These are phyloP conservation scores for Apiotrichum siamense DNA, from an alignment of 1,284 basidiomycete genomes.

Conservation along the genomic window DNA sequence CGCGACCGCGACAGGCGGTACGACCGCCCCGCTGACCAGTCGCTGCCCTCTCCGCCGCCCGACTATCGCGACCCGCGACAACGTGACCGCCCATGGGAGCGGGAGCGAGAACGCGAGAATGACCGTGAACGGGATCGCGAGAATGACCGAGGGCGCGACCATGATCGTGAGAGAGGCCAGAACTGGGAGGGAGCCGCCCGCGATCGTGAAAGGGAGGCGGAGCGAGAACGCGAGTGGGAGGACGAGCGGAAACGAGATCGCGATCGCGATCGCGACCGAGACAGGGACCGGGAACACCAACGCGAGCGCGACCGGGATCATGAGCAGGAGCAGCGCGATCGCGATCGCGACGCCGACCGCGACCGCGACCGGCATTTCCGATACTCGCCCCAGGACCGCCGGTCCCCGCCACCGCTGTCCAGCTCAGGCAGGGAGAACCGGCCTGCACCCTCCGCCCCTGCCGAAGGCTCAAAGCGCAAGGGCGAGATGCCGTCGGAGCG, in stretches of 20 bases:
- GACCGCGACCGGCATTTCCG: neutral
- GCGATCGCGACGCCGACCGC: neutral
- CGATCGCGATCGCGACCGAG: neutral
- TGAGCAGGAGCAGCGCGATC: neutral
- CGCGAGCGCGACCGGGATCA: neutral
- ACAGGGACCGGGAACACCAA: neutral
- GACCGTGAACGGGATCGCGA: neutral
- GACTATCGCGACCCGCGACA: neutral
- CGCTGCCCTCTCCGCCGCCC: neutral
- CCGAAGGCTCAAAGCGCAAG: neutral
- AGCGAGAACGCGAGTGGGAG: neutral
- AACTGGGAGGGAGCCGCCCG: neutral
- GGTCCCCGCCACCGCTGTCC: neutral
- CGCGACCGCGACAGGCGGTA: too few relatives aligned
- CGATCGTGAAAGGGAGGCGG: too few relatives aligned
- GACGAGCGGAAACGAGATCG: neutral
- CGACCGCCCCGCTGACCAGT: too few relatives aligned
- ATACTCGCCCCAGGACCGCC: neutral
- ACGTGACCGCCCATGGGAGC: neutral
- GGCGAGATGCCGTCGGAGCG: neutral
- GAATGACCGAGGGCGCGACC: neutral
- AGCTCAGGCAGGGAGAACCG: conserved; percentile 1
- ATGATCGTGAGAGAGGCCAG: neutral
- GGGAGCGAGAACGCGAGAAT: neutral
- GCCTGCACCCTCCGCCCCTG: neutral